Percentiles rank a stretch among this genome's conserved stretches.
Evolutionary conservation across 192 early-diverging fungal species (phyloP).

Genomic region (Chytriomyces sp.): DNA sequence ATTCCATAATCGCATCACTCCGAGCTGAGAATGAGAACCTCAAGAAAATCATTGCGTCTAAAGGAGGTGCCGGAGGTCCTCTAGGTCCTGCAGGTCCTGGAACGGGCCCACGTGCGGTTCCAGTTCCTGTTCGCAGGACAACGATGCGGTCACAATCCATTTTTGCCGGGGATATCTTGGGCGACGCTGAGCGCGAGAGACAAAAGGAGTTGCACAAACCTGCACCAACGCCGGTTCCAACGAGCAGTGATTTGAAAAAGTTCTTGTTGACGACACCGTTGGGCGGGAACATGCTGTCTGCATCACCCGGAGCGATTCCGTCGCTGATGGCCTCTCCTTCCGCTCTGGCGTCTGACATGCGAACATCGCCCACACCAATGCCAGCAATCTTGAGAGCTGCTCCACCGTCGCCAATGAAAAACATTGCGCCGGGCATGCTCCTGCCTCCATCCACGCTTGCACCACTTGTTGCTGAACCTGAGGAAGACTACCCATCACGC

Average conservation of each 20-base stretch:
- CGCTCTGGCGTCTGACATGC: not conserved
- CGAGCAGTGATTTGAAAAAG: not conserved
- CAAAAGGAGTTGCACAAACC: constrained; percentile 44
- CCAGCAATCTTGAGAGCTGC: not conserved
- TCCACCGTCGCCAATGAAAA: not conserved
- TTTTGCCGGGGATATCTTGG: constrained; percentile 31
- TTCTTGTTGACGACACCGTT: not conserved
- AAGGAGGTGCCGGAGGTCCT: not conserved
- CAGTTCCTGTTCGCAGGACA: not conserved
- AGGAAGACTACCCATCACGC: not conserved
- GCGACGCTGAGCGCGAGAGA: constrained; percentile 49
- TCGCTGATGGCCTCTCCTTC: not conserved
- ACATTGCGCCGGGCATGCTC: not conserved
- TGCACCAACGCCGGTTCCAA: not conserved
- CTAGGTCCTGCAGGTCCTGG: not conserved
- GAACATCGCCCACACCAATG: not conserved
- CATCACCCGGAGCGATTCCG: not conserved
- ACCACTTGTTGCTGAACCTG: not conserved
- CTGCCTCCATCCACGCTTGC: not conserved
- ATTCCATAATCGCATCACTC: constrained; percentile 53
- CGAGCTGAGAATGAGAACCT: constrained; percentile 29
- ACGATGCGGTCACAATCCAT: constrained; percentile 25
- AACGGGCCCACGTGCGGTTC: not conserved
- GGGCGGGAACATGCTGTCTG: not conserved
- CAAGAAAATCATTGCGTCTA: constrained; percentile 10